Conservation (phyloP, 768 basidiomycete genomes). For the Podaxis sp. region DNA sequence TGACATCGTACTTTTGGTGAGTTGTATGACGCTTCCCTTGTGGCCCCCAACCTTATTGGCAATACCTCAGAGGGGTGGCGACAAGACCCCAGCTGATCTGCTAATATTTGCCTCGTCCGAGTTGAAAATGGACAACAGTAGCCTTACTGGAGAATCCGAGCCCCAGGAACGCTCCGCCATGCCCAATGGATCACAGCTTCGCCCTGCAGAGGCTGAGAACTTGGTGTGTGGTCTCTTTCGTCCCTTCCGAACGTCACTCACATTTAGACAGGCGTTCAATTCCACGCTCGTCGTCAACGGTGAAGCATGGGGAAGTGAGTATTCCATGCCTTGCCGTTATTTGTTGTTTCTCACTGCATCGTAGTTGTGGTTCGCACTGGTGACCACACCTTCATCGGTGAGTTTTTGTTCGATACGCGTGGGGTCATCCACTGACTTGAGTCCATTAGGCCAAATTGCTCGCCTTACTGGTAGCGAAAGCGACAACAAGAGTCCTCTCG, state of each 20-base stretch:
- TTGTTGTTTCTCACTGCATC: constrained; percentile 1
- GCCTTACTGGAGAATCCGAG: constrained; percentile 70
- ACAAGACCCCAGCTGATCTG: constrained; percentile 72
- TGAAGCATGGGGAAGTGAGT: constrained; percentile 68
- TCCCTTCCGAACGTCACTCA: neutral
- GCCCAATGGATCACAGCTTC: constrained; percentile 42
- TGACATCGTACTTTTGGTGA: constrained; percentile 61
- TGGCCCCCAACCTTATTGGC: neutral
- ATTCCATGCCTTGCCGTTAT: neutral
- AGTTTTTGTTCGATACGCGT: constrained; percentile 4
- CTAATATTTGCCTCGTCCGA: constrained; percentile 59
- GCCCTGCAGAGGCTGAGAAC: constrained; percentile 67
- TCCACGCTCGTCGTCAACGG: constrained; percentile 70
- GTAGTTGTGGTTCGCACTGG: constrained; percentile 66
- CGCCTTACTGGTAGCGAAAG: constrained; percentile 62
- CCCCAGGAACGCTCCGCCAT: constrained; percentile 58
- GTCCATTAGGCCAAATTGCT: constrained; percentile 59
- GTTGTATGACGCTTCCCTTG: constrained; percentile 16
- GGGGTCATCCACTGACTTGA: constrained; percentile 1
- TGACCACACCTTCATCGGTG: constrained; percentile 65
- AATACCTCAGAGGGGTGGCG: constrained; percentile 52
- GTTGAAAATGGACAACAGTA: constrained; percentile 71
- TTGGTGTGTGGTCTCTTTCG: constrained; percentile 35
- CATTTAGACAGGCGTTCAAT: constrained; percentile 56
- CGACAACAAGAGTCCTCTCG: constrained; percentile 67